Base-by-base conservation (phyloP, 345 rosid species). In the Chamaenerion angustifolium region DNA sequence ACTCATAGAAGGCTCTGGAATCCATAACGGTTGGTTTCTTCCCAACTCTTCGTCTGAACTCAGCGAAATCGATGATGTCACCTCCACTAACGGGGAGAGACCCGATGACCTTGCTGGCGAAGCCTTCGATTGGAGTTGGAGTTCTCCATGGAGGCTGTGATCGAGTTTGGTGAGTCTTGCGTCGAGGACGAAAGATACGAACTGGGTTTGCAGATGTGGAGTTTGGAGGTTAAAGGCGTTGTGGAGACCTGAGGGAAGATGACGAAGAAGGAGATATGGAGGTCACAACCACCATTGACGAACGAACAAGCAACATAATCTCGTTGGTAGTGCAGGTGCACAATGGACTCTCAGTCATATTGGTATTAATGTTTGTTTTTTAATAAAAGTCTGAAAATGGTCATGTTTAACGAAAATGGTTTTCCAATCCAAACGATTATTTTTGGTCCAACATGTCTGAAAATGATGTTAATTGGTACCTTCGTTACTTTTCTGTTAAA, bases 1-100 rank as follows among this genome's bases (percentile, higher is more conserved):
- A 92, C 60, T 86, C 96, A 50, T 75, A 81, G 65, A 92, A 92
- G 55, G 98, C 98, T 58, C 81, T 78, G 55, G 98, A 83, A 56
- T 86, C 96, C 55, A 15, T 58, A 9, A 80, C 46, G 0, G 82
- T 57, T 45, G 95, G 86, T 46, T 83, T 71, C 61, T 92, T 92
- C 35, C 96, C 98, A 1, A 90, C 85, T 56, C 96, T 71, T 71
- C 95, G 73, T 61, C 98, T 59, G 58, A 90, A 90, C 76, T 90
- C 98, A 0, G 98, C 98, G 53, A 90, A 86, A 63, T 90, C 98
- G 43, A 90, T 71, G 17, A 71, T 68, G 63, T 90, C 96, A 51
- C 71, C 59, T 8, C 98, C 98, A 6, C 86, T 27, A 1, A 90
- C 80, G 3, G 98, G 96, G 45, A 90, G 88, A 6, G 96, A 86